Evolutionary conservation across 768 basidiomycete genomes (phyloP), one percentile per base, ranked within the genome.

Genomic region (Leccinum imitatum): DNA sequence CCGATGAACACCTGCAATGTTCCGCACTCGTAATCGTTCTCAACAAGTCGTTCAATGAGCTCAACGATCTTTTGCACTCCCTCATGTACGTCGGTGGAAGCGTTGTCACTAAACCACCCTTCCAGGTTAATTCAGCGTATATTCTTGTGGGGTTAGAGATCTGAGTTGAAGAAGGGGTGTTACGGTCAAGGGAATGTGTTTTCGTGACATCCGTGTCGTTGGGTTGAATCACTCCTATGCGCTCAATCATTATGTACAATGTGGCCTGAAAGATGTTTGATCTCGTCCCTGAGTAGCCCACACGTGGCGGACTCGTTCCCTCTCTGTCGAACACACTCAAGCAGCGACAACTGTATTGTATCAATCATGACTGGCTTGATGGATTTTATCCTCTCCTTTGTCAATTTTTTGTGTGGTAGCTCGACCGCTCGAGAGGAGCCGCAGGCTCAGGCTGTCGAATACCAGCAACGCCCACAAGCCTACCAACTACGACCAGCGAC

Each of bases 51-150:
- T 89, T 86, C 46, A 82, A 85, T 17, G 83, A 82, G 57, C 80
- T 95, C 57, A 83, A 87, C 65, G 84, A 86, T 67, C 78, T 94
- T 58, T 78, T 95, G 39, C 94, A 95, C 70, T 89, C 93, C 53
- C 81, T 95, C 63, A 91, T 95, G 90, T 95, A 95, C 75, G 90
- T 95, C 55, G 93, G 93, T 63, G 93, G 91, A 57, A 84, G 82
- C 53, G 88, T 95, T 56, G 87, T 95, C 54, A 90, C 91, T 56
- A 87, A 85, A 70, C 89, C 90, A 57, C 85, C 84, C 25, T 91
- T 90, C 79, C 79, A 85, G 67, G 84, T 88, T 59, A 84, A 91
- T 69, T 81, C 88, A 30, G 84, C 87, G 17, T 92, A 87, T 71
- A 84, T 95, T 37, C 85, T 95, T 50, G 89, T 95, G 57, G 93